Evolutionary conservation across 371 early-diverging fungal genomes (phyloP), one percentile per base, ranked within the genome.

Genomic region (Dinochytrium kinnereticum): DNA sequence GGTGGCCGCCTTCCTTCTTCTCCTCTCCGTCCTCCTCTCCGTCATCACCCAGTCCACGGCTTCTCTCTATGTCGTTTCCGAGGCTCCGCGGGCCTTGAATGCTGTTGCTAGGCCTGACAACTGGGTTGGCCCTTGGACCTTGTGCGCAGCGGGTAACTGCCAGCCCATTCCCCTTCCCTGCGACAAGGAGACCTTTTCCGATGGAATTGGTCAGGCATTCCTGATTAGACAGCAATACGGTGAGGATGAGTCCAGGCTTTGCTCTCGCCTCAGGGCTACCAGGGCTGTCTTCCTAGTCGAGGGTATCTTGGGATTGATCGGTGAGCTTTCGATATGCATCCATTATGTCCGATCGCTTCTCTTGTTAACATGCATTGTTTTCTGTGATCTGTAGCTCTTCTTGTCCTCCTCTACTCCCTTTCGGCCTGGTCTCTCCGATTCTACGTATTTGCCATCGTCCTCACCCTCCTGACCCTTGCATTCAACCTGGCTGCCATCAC

Each of bases 121-220:
- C 55, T 53, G 55, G 55, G 55, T 53, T 5, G 55, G 55, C 26
- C 55, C 55, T n/a, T 53, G 55, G 55, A 53, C 55, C 26, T 26
- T 53, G 17, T 53, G 55, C 55, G 5, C n/a, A 26, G 55, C 5
- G 5, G 55, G 55, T 24, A 26, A 13, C 10, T 53, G 55, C 55
- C 10, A 53, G 17, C n/a, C 55, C 5, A 13, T 53, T 13, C 55
- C 55, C 55, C 10, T 53, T 13, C 55, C 55, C 24, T 53, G 55
- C 26, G 55, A 53, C 55, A 13, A 26, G 24, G 55, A 53, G 55
- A 15, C n/a, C 17, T 53, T 53, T 26, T 5, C 17, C 24, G 55
- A 53, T 5, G 55, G 55, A 5, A 5, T 24, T 5, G 55, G 55
- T 26, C n/a, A 15, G 10, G 55, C 55, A 5, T 53, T 53, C 55